Base-by-base conservation (phyloP, 176 grass and related monocot genomes). In the Carex scoparia region DNA sequence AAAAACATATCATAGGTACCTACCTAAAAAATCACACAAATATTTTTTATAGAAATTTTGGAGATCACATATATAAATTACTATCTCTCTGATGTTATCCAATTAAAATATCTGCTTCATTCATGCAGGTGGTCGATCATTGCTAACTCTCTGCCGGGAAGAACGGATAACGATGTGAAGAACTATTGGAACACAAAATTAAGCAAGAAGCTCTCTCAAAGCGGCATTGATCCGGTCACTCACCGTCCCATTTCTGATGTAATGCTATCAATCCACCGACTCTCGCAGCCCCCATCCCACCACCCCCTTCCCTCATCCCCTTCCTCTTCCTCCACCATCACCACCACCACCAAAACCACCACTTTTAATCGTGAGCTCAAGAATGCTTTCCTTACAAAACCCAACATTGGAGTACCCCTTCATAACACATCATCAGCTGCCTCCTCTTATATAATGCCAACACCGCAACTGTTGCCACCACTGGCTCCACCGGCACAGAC, bases 121-220 rank as follows among this genome's bases (percentile, higher is more conserved):
- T 61, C 7, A 1, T 77, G 87, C 91, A 99, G 96, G 88, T 99
- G 96, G 96, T 95, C 96, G 7, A 85, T 95, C 85, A 99, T 99
- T 79, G 96, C 91, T 31, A 95, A 94, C 44, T 90, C 94, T 82
- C 89, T 99, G 83, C 93, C 93, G 0, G 96, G 96, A 44, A 89
- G 96, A 42, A 99, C 96, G 49, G 91, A 99, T 89, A 99, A 99
- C 77, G 96, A 95, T 49, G 91, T 99, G 72, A 99, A 99, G 88
- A 99, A 99, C 81, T 92, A 94, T 84, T 99, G 96, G 96, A 99
- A 99, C 88, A 99, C 96, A 83, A 99, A 94, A 87, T 88, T 99
- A 44, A 98, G 96, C 88, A 99, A 94, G 86, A 94, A 97, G 89
- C 91, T 98, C 63, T 78, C 85, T 74, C 93, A 95, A 83, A 89